Evolutionary conservation across 2,329 filamentous ascomycete genomes (phyloP).

Genomic region (Hypoxylon rubiginosum): DNA sequence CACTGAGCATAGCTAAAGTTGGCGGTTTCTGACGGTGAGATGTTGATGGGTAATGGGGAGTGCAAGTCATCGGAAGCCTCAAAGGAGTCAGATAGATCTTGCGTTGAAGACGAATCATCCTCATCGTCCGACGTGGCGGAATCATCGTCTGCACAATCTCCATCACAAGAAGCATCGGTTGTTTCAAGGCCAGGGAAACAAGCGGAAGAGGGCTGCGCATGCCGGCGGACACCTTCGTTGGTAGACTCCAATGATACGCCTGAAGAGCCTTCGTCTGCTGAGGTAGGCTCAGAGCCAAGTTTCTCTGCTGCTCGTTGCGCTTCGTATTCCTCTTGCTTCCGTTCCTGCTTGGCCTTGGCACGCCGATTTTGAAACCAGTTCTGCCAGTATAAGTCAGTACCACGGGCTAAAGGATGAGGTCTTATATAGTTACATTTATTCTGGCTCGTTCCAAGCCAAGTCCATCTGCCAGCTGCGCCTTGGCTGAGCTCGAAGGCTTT

Average conservation of each 20-base stretch:
- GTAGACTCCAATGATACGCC: slow-evolving; percentile 42
- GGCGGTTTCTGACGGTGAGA: slow-evolving; percentile 34
- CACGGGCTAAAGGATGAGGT: slow-evolving; percentile 6
- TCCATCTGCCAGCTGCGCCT: slow-evolving; percentile 71
- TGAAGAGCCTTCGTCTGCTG: slow-evolving; percentile 45
- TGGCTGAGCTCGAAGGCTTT: slow-evolving; percentile 73
- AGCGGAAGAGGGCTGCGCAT: slow-evolving; percentile 55
- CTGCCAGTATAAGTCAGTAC: slow-evolving; percentile 55
- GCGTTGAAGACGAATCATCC: slow-evolving; percentile 32
- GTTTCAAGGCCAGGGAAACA: slow-evolving; percentile 50
- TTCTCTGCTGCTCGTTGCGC: slow-evolving; percentile 58
- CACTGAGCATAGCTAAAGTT: slow-evolving; percentile 37
- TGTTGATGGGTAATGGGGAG: slow-evolving; percentile 45
- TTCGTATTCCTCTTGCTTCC: slow-evolving; percentile 66
- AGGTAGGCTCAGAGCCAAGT: slow-evolving; percentile 53
- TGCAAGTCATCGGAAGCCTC: slow-evolving; percentile 39
- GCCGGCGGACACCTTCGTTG: slow-evolving; percentile 51
- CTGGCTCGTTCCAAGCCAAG: slow-evolving; percentile 74
- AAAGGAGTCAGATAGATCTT: slow-evolving; percentile 24
- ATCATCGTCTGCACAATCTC: slow-evolving; percentile 37
- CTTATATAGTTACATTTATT: slow-evolving; percentile 67
- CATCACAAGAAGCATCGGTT: slow-evolving; percentile 36
- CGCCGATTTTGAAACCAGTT: slow-evolving; percentile 79
- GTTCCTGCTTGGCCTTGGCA: slow-evolving; percentile 75
- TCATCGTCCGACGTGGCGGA: slow-evolving; percentile 29